Percentiles rank a stretch among this genome's conserved stretches.
phyloP scores from a whole-genome alignment of 371 early-diverging fungal genomes.

The Cokeromyces recurvatus region DNA sequence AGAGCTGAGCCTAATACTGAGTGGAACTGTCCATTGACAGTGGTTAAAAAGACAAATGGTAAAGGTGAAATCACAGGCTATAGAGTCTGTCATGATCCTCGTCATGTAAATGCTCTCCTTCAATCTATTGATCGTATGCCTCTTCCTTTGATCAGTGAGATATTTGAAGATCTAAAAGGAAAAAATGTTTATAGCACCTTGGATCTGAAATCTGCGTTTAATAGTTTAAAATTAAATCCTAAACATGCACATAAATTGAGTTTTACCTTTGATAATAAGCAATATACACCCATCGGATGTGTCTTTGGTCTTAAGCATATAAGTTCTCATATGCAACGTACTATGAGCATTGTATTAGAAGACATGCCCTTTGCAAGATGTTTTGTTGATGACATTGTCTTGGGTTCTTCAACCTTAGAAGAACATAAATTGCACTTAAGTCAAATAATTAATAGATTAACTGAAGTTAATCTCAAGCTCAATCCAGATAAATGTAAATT shows the following conservation, averaged over 20 bases:
- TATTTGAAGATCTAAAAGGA: background rate
- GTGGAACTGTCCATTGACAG: constrained; percentile 11
- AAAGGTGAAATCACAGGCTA: constrained; percentile 5
- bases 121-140: background rate
- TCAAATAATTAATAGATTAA: constrained; percentile 6
- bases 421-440: constrained; percentile 8
- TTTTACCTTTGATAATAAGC: constrained; percentile 8
- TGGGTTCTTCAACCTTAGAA: background rate
- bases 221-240: constrained; percentile 1
- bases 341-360: constrained; percentile 4
- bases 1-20: constrained; percentile 4
- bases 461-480: constrained; percentile 7
- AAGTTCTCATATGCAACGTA: constrained; percentile 2
- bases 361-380: constrained; percentile 2
- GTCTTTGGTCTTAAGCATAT: constrained; percentile 8
- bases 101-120: constrained; percentile 3
- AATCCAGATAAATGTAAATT: constrained; percentile 18
- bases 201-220: constrained; percentile 6
- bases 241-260: constrained; percentile 1
- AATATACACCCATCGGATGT: constrained; percentile 9
- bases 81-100: constrained; percentile 1
- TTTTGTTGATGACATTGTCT: constrained; percentile 15
- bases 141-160: constrained; percentile 9
- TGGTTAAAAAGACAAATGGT: constrained; percentile 5
- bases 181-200: background rate